Conservation (phyloP, 345 rosid genomes). For the Gossypium sturtianum region DNA sequence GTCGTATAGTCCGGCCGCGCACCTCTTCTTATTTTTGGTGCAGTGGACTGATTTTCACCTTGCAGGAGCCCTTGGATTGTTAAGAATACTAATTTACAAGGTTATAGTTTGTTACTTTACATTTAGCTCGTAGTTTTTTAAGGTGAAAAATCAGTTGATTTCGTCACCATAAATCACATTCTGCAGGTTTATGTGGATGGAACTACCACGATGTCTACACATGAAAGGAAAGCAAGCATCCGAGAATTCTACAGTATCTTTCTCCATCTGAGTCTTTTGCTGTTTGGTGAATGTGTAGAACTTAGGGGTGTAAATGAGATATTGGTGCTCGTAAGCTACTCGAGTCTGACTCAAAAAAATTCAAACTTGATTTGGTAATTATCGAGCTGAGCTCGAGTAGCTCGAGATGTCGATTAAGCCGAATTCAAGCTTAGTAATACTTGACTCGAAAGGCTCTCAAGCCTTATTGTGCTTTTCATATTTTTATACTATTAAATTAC, state of each 20-base stretch:
- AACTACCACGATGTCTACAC: slow-evolving; percentile 52
- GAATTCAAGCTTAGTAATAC: too few relatives aligned
- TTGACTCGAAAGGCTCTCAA: too few relatives aligned
- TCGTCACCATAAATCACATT: neutral
- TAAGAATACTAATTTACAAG: slow-evolving; percentile 66
- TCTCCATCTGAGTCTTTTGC: neutral
- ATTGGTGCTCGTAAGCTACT: too few relatives aligned
- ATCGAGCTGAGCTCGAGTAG: too few relatives aligned
- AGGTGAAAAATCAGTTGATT: slow-evolving; percentile 4
- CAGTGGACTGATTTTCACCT: slow-evolving; percentile 70
- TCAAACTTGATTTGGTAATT: too few relatives aligned
- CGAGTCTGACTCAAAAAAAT: too few relatives aligned
- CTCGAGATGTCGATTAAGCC: too few relatives aligned
- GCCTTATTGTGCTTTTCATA: too few relatives aligned
- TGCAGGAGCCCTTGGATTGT: slow-evolving; percentile 61
- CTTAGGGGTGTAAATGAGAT: too few relatives aligned
- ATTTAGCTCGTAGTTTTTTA: neutral
- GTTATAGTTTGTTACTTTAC: slow-evolving; percentile 17
- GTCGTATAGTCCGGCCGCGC: slow-evolving; percentile 72
- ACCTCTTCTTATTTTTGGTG: slow-evolving; percentile 57
- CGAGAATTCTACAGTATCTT: slow-evolving; percentile 61
- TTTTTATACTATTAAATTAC: too few relatives aligned
- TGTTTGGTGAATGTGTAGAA: too few relatives aligned
- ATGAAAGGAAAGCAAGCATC: slow-evolving; percentile 54
- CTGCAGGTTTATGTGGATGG: slow-evolving; percentile 68